Evolutionary conservation across 192 early-diverging fungal species (phyloP).

Genomic region (Mortierella alpina): DNA sequence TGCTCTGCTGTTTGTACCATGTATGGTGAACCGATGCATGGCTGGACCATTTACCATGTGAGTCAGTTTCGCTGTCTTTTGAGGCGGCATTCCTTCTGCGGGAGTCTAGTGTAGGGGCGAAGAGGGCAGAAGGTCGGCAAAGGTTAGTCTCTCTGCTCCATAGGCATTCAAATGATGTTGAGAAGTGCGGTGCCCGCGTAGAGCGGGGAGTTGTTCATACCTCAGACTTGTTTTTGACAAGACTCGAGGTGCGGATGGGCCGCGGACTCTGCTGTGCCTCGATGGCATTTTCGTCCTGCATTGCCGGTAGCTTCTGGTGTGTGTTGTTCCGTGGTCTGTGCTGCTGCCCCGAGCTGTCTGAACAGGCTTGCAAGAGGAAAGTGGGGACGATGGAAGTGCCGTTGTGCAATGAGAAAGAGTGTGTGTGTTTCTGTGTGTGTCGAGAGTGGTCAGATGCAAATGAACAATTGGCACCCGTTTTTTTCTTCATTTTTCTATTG

Average conservation of each 20-base stretch:
- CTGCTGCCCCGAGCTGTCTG: not conserved
- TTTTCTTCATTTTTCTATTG: too few species aligned
- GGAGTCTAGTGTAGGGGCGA: not conserved
- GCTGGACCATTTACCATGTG: slow-evolving; percentile 21
- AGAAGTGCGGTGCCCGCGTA: not conserved
- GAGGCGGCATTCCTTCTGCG: slow-evolving; percentile 47
- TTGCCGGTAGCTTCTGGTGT: not conserved
- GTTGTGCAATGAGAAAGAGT: not conserved
- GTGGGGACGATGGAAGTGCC: not conserved
- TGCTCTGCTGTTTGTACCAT: too few species aligned
- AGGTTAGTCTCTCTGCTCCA: not conserved
- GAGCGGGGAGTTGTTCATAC: not conserved
- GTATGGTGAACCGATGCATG: too few species aligned
- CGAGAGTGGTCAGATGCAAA: not conserved
- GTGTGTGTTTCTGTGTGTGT: not conserved
- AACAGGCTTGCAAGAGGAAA: not conserved
- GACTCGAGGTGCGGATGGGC: not conserved
- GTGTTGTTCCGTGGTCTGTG: not conserved
- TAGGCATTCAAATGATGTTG: too few species aligned
- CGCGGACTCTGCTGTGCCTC: slow-evolving; percentile 37
- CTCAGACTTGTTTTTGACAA: slow-evolving; percentile 36
- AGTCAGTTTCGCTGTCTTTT: slow-evolving; percentile 32
- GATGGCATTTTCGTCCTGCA: slow-evolving; percentile 50
- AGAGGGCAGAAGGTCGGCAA: not conserved
- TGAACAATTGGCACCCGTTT: too few species aligned